phyloP scores from a whole-genome alignment of 768 basidiomycete genomes.

The Leccinellum rugosiceps region DNA sequence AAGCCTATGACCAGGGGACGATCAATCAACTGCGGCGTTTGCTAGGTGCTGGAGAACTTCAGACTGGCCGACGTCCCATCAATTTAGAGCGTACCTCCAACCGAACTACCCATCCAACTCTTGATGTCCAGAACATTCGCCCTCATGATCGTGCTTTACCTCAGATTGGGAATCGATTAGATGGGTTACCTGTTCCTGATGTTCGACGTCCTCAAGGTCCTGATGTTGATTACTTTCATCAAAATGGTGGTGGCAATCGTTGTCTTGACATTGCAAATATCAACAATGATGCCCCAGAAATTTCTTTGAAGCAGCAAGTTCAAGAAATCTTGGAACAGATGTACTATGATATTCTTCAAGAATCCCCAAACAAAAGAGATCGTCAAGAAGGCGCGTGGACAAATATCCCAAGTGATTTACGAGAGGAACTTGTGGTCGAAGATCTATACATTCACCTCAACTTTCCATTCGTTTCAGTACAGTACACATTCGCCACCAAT shows the following conservation, averaged over 20 bases:
- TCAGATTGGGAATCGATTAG: not conserved
- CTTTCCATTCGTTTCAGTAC: not conserved
- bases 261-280: not conserved
- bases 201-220: not conserved
- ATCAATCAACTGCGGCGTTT: not conserved
- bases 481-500: not conserved
- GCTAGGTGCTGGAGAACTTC: not conserved
- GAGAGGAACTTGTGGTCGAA: not conserved
- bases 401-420: not conserved
- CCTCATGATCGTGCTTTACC: not conserved
- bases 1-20: not conserved
- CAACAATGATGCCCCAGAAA: not conserved
- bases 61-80: not conserved
- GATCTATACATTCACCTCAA: not conserved
- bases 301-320: not conserved
- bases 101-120: not conserved
- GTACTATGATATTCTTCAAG: not conserved
- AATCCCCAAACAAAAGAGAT: not conserved
- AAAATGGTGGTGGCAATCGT: not conserved
- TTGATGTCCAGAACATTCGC: not conserved
- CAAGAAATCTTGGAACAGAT: not conserved
- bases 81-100: not conserved
- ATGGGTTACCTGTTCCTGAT: not conserved
- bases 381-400: not conserved
- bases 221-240: conserved; percentile 2